A percentile compares a stretch with the other conserved stretches of the same genome.
Conservation (phyloP, 1,284 basidiomycete species). For the Cutaneotrichosporon curvatum region DNA sequence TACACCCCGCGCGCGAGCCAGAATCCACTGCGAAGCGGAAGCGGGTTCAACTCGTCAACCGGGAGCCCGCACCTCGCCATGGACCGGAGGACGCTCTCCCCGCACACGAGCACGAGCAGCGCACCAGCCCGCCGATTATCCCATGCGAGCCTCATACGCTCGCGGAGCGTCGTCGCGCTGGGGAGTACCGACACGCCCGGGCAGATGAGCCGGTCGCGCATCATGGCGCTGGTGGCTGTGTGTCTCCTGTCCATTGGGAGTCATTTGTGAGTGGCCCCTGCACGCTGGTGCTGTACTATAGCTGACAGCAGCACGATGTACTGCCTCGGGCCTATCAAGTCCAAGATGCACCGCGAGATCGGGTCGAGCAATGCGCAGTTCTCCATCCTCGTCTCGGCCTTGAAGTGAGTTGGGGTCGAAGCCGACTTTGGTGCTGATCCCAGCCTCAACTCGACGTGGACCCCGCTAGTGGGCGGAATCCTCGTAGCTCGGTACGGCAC, state of each 20-base stretch:
- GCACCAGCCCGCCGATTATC: conserved; percentile 2
- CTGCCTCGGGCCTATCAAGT: conserved; percentile 67
- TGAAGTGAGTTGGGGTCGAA: conserved; percentile 31
- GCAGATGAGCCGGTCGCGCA: conserved; percentile 2
- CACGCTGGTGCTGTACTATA: no score
- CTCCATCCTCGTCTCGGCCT: conserved; percentile 64
- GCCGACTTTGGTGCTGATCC: neutral
- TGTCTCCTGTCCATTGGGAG: conserved; percentile 66
- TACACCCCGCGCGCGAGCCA: no score
- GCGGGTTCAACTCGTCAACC: no score
- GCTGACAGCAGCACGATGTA: conserved; percentile 55
- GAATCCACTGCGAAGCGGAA: no score
- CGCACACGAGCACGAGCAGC: neutral
- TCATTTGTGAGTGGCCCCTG: conserved; percentile 56
- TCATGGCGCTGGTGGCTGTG: conserved; percentile 58
- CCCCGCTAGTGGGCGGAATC: conserved; percentile 63
- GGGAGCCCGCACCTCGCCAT: neutral
- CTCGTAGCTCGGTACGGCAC: conserved; percentile 56
- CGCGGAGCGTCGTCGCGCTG: conserved; percentile 4
- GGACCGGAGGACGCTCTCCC: neutral
- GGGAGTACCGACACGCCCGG: neutral
- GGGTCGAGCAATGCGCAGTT: conserved; percentile 70
- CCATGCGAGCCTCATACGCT: conserved; percentile 12
- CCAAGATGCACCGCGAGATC: conserved; percentile 61
- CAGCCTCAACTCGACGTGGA: conserved; percentile 72